Percentiles rank a stretch among this genome's conserved stretches.
These are phyloP conservation scores for Phytophthora boehmeriae DNA, from an alignment of 352 stramenopile genomes.

Conservation along the genomic window DNA sequence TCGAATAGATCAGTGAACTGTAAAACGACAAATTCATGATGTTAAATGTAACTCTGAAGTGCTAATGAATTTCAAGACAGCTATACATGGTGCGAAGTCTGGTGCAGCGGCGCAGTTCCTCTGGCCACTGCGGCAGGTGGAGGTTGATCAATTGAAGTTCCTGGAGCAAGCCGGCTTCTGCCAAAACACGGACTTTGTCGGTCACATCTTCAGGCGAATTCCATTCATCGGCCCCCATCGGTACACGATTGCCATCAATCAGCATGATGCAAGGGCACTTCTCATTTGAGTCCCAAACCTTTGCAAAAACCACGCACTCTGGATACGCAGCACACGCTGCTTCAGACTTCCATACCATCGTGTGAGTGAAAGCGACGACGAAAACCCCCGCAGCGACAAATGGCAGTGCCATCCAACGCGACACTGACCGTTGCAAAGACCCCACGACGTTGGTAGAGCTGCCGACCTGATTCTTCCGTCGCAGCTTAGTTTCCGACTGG, in stretches of 20 bases:
- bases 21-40: neutral
- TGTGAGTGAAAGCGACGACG: constrained; percentile 15
- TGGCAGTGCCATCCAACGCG: constrained; percentile 13
- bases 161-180: constrained; percentile 9
- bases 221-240: constrained; percentile 19
- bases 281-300: constrained; percentile 5
- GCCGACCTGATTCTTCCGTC: too few relatives aligned
- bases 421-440: constrained; percentile 15
- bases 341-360: constrained; percentile 7
- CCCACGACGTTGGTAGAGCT: too few relatives aligned
- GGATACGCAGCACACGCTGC: constrained; percentile 10
- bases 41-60: too few relatives aligned
- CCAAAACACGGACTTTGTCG: constrained; percentile 7
- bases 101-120: constrained; percentile 15
- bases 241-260: constrained; percentile 20
- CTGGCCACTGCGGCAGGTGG: constrained; percentile 8
- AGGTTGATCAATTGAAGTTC: constrained; percentile 27
- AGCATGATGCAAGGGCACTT: constrained; percentile 27
- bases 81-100: constrained; percentile 7
- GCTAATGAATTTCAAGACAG: too few relatives aligned
- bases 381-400: constrained; percentile 10
- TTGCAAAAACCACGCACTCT: constrained; percentile 17
- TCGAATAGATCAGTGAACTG: constrained; percentile 26
- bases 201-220: constrained; percentile 16
- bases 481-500: too few relatives aligned